Percentiles rank a stretch among this genome's conserved stretches.
These are phyloP conservation scores for Pythium myriotylum DNA, from an alignment of 352 stramenopile genomes.

Conservation along the genomic window DNA sequence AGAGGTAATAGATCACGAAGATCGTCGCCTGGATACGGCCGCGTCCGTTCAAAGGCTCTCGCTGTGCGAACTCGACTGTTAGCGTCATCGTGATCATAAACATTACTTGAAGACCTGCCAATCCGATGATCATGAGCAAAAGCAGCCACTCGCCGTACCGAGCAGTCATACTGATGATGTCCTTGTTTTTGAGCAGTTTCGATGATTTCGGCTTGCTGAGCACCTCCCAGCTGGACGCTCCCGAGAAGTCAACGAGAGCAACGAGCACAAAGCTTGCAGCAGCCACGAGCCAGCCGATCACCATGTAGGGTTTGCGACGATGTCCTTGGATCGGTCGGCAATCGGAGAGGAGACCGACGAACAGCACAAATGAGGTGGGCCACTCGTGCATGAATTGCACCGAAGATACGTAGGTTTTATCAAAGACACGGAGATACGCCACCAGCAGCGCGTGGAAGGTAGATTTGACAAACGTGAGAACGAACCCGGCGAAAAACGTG, in stretches of 20 bases:
- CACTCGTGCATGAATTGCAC: conserved; percentile 55
- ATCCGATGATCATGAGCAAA: conserved; percentile 22
- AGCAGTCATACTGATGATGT: not conserved
- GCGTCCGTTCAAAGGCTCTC: conserved; percentile 44
- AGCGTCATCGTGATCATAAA: conserved; percentile 45
- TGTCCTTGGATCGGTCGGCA: conserved; percentile 87
- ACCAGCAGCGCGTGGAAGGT: conserved; percentile 47
- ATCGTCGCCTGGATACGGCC: conserved; percentile 48
- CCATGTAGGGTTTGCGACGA: conserved; percentile 90
- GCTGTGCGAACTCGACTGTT: conserved; percentile 55
- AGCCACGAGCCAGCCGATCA: conserved; percentile 47
- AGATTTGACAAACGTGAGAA: conserved; percentile 35
- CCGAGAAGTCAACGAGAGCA: conserved; percentile 23
- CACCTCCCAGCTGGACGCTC: conserved; percentile 4
- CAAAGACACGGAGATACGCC: conserved; percentile 35
- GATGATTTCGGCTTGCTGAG: conserved; percentile 11
- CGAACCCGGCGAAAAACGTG: conserved; percentile 33
- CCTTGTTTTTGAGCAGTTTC: not conserved
- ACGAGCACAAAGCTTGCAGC: conserved; percentile 11
- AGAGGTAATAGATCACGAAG: conserved; percentile 45
- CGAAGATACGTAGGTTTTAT: conserved; percentile 33
- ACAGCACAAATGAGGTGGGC: conserved; percentile 68
- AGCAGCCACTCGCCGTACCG: too few relatives aligned
- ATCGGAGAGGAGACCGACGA: conserved; percentile 88
- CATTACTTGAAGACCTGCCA: conserved; percentile 47